These are phyloP conservation scores for Elymus sibiricus DNA, from an alignment of 176 grass and related monocot species.

Conservation along the genomic window DNA sequence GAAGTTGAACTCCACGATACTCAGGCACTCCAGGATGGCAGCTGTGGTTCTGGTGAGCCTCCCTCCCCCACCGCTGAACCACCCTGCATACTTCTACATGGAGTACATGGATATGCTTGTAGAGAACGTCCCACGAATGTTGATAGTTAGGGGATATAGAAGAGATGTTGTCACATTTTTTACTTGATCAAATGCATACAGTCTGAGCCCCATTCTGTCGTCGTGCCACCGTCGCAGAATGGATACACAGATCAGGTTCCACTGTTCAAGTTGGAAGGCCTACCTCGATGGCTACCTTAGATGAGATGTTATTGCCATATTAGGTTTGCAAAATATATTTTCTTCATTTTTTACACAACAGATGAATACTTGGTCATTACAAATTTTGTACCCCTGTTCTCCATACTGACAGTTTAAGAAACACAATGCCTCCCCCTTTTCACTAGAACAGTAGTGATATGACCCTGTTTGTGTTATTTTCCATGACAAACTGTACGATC, in stretches of 20 bases:
- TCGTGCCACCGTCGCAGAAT: slow-evolving; percentile 24
- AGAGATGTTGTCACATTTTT: slow-evolving; percentile 96
- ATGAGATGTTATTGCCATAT: slow-evolving; percentile 14
- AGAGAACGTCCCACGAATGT: slow-evolving; percentile 91
- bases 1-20: slow-evolving; percentile 89
- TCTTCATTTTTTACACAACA: slow-evolving; percentile 26
- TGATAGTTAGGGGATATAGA: slow-evolving; percentile 93
- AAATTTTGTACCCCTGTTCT: slow-evolving; percentile 38
- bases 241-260: slow-evolving; percentile 24
- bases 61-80: slow-evolving; percentile 70
- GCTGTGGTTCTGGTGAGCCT: slow-evolving; percentile 94
- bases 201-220: background rate
- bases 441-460: background rate
- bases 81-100: slow-evolving; percentile 93
- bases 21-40: slow-evolving; percentile 92
- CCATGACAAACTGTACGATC: background rate
- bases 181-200: slow-evolving; percentile 51
- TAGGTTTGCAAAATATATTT: background rate
- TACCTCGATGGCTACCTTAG: slow-evolving; percentile 3
- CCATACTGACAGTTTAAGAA: background rate
- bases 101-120: slow-evolving; percentile 98
- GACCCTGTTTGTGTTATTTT: background rate
- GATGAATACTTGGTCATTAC: background rate
- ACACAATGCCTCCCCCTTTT: background rate
- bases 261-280: slow-evolving; percentile 19